A percentile compares a stretch with the other conserved stretches of the same genome.
Conservation (phyloP, 1,284 basidiomycete genomes). For the Phellopilus nigrolimitatus region DNA sequence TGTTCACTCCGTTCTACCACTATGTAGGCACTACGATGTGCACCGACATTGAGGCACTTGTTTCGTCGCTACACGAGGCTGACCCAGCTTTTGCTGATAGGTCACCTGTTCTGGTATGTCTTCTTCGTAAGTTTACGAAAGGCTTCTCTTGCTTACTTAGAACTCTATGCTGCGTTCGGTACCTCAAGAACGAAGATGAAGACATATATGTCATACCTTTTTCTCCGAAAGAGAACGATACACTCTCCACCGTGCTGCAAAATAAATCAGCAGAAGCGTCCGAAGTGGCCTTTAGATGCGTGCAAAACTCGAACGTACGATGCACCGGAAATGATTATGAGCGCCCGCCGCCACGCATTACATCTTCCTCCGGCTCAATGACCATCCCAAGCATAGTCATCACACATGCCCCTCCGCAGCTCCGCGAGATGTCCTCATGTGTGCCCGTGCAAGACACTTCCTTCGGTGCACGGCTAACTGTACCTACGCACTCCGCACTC, state of each 20-base stretch:
- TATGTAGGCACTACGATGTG: slow-evolving; percentile 24
- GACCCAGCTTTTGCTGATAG: slow-evolving; percentile 24
- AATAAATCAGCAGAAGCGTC: neutral
- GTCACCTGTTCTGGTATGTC: slow-evolving; percentile 20
- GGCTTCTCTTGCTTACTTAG: neutral
- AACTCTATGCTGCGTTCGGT: slow-evolving; percentile 22
- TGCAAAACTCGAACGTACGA: neutral
- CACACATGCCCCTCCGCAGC: slow-evolving; percentile 39
- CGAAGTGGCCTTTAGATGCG: neutral
- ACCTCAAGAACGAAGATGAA: slow-evolving; percentile 13
- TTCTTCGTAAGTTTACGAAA: slow-evolving; percentile 9
- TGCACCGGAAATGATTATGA: neutral
- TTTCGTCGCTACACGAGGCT: slow-evolving; percentile 24
- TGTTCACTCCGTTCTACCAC: slow-evolving; percentile 27
- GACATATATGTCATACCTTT: slow-evolving; percentile 18
- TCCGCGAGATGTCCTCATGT: slow-evolving; percentile 37
- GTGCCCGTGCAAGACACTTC: slow-evolving; percentile 51
- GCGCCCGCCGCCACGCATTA: slow-evolving; percentile 6
- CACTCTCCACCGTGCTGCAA: neutral
- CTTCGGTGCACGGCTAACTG: slow-evolving; percentile 46
- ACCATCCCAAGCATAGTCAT: slow-evolving; percentile 47
- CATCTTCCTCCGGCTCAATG: slow-evolving; percentile 26
- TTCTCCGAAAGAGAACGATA: neutral
- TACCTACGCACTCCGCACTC: slow-evolving; percentile 45
- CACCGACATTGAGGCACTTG: slow-evolving; percentile 29